Evolutionary conservation across 768 basidiomycete species (phyloP).

Genomic region (Rhodotorula graminis): DNA sequence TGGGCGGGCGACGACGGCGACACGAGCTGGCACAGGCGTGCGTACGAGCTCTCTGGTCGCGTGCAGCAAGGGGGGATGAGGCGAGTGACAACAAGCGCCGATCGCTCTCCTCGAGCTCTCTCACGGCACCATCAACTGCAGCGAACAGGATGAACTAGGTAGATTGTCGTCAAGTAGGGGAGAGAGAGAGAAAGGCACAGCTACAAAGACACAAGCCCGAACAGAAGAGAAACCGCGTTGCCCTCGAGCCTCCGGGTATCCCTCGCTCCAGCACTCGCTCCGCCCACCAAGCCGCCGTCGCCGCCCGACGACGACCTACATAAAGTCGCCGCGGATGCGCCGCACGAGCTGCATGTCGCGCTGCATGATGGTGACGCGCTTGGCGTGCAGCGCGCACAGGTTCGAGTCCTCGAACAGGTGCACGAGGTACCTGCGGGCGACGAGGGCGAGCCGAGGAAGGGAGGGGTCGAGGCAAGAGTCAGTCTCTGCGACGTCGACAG

Average conservation of each 20-base stretch:
- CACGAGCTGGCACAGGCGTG: too few species aligned
- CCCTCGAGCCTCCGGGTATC: neutral
- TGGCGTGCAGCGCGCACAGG: slow-evolving; percentile 87
- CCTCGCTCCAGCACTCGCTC: neutral
- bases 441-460: too few species aligned
- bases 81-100: too few species aligned
- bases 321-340: slow-evolving; percentile 77
- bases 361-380: slow-evolving; percentile 96
- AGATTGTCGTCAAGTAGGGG: neutral
- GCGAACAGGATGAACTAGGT: too few species aligned
- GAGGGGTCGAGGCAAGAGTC: neutral
- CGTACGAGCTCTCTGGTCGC: too few species aligned
- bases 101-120: too few species aligned
- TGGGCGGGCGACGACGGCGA: too few species aligned
- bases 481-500: neutral
- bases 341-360: slow-evolving; percentile 93
- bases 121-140: too few species aligned
- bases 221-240: neutral
- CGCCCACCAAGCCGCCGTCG: neutral
- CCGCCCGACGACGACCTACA: neutral
- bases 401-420: slow-evolving; percentile 95
- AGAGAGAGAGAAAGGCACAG: neutral
- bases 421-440: slow-evolving; percentile 56
- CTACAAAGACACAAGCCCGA: neutral
- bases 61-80: too few species aligned